Evolutionary conservation across 2,329 filamentous ascomycete species (phyloP), one percentile per base, ranked within the genome.

Genomic region (Diaporthe citriasiana): DNA sequence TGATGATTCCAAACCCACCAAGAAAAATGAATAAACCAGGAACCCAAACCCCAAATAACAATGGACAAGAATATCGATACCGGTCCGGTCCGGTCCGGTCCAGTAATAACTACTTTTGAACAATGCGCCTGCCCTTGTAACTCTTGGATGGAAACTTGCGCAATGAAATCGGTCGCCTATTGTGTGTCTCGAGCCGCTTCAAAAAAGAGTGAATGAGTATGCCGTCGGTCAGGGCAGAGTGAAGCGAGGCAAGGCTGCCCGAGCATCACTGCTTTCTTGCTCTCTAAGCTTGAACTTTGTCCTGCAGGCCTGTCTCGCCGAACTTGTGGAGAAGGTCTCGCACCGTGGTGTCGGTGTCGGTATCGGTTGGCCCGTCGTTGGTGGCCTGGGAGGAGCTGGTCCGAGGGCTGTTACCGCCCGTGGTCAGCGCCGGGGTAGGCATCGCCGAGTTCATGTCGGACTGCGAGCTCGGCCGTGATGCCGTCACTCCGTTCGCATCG

Each of bases 391-490:
- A 86, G 74, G 89, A 91, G 80, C 86, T 91, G 80, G 90, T 93
- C 78, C 91, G 90, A 1, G 92, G 92, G 76, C 91, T 93, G 79
- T 93, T 93, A 51, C 90, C 89, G 78, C 92, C 92, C 77, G 89
- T 92, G 2, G 92, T 93, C 71, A 94, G 87, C 30, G 88, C 87
- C 1, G 93, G 93, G 0, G 92, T 93, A 12, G 91, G 89, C 0
- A 89, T 88, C 13, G 87, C 85, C 70, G 91, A 88, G 83, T 84
- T 82, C 79, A 84, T 82, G 77, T 89, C 83, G 73, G 86, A 83
- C 75, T 86, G 82, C 59, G 87, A 82, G 53, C 82, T 82, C 3
- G 83, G 81, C 1, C 83, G 82, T 10, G 82, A 80, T 13, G 76
- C 81, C 77, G 74, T 78, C 74, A 74, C 77, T 57, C 76, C 74